Base-by-base conservation (phyloP, 2,329 filamentous ascomycete genomes). In the Colletotrichum sp. region DNA sequence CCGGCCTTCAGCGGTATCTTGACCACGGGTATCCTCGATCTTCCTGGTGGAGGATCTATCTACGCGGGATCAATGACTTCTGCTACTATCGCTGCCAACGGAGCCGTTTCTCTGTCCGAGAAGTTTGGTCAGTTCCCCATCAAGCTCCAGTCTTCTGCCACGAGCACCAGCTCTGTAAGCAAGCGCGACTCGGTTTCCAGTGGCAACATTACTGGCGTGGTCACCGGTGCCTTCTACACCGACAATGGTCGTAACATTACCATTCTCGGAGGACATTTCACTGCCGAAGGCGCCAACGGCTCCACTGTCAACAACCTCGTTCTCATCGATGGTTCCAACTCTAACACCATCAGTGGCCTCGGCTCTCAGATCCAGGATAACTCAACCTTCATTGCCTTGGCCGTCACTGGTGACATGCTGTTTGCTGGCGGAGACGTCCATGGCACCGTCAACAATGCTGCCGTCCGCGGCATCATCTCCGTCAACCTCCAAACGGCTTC, bases 221-320 rank as follows among this genome's bases (percentile, higher is more conserved):
- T 93, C 26, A 92, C 94, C 9, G 97, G 95, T 34, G 86, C 93
- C 3, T 98, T 98, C 82, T 95, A 98, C 83, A 91, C 90, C 52
- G 88, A 90, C 18, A 91, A 92, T 77, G 88, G 87, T 74, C 90
- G 92, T 78, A 98, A 98, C 83, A 89, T 98, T 72, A 99, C 97
- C 1, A 91, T 99, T 52, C 89, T 99, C 32, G 97, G 93, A 65
- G 97, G 97, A 2, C 95, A 96, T 80, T 99, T 99, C 83, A 91
- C 91, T 9, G 93, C 95, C 1, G 91, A 88, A 34, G 91, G 91
- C 16, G 90, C 90, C 9, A 91, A 96, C 79, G 95, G 93, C 26
- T 92, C 93, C 5, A 89, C 89, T 7, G 89, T 98, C 76, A 89
- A 95, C 78, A 99, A 98, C 80, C 87, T 99, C 18, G 88, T 94